Base-by-base conservation (phyloP, 768 basidiomycete species). In the Amyloporia xantha region DNA sequence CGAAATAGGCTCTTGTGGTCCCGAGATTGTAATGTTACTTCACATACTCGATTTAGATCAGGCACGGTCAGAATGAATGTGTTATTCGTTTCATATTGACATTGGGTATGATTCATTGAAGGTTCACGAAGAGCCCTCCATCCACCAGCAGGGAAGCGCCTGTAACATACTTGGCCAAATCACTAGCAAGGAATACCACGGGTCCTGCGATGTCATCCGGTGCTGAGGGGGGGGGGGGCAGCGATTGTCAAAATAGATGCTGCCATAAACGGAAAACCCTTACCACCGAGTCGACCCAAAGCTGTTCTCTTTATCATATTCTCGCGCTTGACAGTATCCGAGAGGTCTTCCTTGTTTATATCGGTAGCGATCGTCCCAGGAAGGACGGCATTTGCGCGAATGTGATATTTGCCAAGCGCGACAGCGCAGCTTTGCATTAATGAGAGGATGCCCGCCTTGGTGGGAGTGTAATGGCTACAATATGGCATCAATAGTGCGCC, bases 381-480 rank as follows among this genome's bases (percentile, higher is more conserved):
- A n/a, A 86, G 72, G 44, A 84, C 65, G 3, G 82, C 79, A 58
- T 84, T 83, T 35, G 79, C 84, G 30, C 86, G 75, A 54, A 89
- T 89, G 42, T 78, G 77, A 62, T 85, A 78, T 53, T 84, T 82
- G n/a, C 84, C 84, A 21, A 88, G 69, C 3, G 86, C 85, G 37
- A 86, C 78, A 3, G 86, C 84, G 56, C 81, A 84, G 52, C 81
- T 83, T 64, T 88, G 84, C 86, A 88, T 90, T 54, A 90, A 65
- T 24, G 81, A 83, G 38, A 84, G 74, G 44, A 89, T 79, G 1
- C 82, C 85, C 2, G 87, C 87, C 60, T 90, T 87, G 4, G 87
- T 88, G 4, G 86, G 85, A 2, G 83, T 86, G 57, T 88, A 90
- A 59, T 87, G 85, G 44, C 79, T 79, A 51, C 1, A 46, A 36